Percentiles rank a stretch among this genome's conserved stretches.
phyloP scores from a whole-genome alignment of 331 rosid genomes.

The Pyrus hybrid region DNA sequence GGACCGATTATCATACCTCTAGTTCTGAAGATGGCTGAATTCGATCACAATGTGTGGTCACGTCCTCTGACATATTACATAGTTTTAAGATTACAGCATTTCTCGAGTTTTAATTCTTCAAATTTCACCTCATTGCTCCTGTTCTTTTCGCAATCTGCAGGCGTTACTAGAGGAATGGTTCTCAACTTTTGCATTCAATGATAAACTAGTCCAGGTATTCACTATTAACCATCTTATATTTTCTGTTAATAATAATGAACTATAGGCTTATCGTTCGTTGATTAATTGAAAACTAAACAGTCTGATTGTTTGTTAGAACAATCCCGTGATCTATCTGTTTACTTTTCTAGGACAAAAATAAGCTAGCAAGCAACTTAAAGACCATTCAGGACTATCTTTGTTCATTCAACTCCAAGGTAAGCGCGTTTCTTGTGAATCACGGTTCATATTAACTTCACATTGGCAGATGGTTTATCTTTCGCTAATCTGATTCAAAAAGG shows the following conservation, averaged over 20 bases:
- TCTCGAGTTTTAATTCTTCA: background rate
- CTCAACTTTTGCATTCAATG: constrained; percentile 43
- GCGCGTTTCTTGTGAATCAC: background rate
- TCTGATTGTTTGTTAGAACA: background rate
- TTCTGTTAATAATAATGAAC: background rate
- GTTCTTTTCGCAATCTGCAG: constrained; percentile 21
- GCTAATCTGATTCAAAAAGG: constrained; percentile 30
- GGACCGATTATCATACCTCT: constrained; percentile 73
- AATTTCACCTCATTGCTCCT: background rate
- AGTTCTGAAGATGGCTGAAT: constrained; percentile 89
- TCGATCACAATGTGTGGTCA: constrained; percentile 73
- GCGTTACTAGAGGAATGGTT: constrained; percentile 97
- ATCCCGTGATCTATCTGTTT: background rate
- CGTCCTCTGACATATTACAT: constrained; percentile 5
- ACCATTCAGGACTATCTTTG: constrained; percentile 87
- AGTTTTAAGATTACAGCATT: background rate
- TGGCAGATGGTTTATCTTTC: background rate
- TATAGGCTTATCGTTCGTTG: background rate
- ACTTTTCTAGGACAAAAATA: constrained; percentile 62
- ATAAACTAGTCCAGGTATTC: constrained; percentile 55
- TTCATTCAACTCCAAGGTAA: constrained; percentile 78
- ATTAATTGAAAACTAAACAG: too few species aligned
- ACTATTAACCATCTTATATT: background rate
- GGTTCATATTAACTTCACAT: background rate
- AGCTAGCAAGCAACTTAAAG: constrained; percentile 70